Evolutionary conservation across 768 basidiomycete species (phyloP).

Genomic region (Trametes meyenii): DNA sequence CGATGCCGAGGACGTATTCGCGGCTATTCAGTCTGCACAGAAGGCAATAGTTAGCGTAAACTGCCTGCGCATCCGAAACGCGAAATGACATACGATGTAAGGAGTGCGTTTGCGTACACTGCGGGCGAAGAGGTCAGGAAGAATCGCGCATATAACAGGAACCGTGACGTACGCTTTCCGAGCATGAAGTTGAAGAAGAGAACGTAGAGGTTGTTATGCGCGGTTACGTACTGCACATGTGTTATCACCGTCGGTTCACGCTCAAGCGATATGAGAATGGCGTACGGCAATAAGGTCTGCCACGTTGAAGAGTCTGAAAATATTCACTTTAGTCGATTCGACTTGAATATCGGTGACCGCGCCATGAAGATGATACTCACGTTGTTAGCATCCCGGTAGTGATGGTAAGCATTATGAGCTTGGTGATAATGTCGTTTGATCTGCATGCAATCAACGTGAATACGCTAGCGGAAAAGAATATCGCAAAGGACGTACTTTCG

Average conservation of each 20-base stretch:
- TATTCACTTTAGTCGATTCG: rapidly evolving
- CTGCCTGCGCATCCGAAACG: too few relatives aligned
- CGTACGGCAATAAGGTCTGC: neutral
- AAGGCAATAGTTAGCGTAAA: neutral
- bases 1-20: neutral
- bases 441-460: neutral
- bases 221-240: neutral
- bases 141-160: neutral
- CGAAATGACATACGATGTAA: neutral
- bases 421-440: slow-evolving; percentile 7
- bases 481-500: neutral
- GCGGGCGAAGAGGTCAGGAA: too few relatives aligned
- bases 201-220: neutral
- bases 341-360: too few relatives aligned
- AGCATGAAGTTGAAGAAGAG: slow-evolving; percentile 14
- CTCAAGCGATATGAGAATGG: neutral
- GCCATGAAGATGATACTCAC: neutral
- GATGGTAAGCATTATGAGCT: neutral
- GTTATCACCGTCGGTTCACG: neutral
- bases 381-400: slow-evolving; percentile 6
- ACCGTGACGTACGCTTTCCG: neutral
- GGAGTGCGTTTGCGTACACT: slow-evolving; percentile 8
- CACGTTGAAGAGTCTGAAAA: neutral
- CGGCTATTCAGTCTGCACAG: slow-evolving; percentile 4
- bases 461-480: neutral